Evolutionary conservation across 164 flowering plant species (phyloP), one percentile per base, ranked within the genome.

Genomic region (Berberis vulgaris): DNA sequence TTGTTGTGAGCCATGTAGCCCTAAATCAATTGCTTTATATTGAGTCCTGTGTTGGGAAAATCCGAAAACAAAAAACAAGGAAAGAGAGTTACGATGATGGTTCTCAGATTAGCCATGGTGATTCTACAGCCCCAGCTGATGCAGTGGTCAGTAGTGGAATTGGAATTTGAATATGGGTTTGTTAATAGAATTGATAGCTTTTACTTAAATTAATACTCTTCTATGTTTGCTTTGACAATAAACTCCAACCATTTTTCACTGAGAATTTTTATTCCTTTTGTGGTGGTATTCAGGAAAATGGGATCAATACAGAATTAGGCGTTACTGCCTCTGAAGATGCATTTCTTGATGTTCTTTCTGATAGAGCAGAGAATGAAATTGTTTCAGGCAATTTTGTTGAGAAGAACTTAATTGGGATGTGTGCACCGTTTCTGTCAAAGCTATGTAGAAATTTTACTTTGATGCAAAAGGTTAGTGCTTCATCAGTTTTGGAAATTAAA

Each of bases 281-380:
- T 41, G 41, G 13, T 72, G 47, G 38, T 41, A 56, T 77, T 66
- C 83, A 94, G 98, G 93, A 84, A 8, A 74, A 68, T 65, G 79
- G 83, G 56, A 91, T 95, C 60, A 91, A 81, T 79, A 84, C 89
- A 54, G 97, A 95, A 73, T 77, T 95, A 65, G 99, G 99, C 58
- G 70, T 95, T 62, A 83, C 87, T 64, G 94, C 93, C 41, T 87
- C 97, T 60, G 96, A 91, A 67, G 99, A 95, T 80, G 90, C 92
- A 65, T 50, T 73, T 26, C 84, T 91, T 68, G 99, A 95, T 72
- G 53, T 78, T 4, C 86, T 95, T 2, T 79, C 93, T 57, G 96
- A 86, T 64, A 82, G 75, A 65, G 86, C 99, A 64, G 97, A 89
- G 68, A 86, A 79, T 69, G 99, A 95, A 77, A 87, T 95, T 58